These are phyloP conservation scores for Pisolithus marmoratus DNA, from an alignment of 768 basidiomycete species.

Conservation along the genomic window DNA sequence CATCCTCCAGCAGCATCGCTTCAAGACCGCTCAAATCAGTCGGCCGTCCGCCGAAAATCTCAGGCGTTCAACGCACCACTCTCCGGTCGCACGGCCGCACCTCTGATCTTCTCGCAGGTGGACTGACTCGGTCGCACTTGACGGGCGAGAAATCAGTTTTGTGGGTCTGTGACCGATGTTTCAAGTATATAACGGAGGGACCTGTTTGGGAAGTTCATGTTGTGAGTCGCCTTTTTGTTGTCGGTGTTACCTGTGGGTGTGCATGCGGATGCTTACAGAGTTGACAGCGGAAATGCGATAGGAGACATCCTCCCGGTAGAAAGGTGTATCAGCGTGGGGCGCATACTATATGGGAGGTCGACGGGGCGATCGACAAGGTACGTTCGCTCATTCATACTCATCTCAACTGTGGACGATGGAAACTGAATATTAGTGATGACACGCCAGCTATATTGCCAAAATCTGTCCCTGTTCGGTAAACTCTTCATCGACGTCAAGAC, in stretches of 20 bases:
- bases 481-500: constrained; percentile 99
- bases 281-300: constrained; percentile 58
- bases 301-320: constrained; percentile 74
- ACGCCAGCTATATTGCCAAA: constrained; percentile 88
- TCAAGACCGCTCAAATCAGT: constrained; percentile 11
- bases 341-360: constrained; percentile 92
- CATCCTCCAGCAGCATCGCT: too few species aligned
- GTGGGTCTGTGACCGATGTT: constrained; percentile 90
- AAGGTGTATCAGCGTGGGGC: constrained; percentile 90
- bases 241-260: constrained; percentile 11
- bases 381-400: constrained; percentile 9
- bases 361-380: constrained; percentile 83
- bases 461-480: constrained; percentile 92
- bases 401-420: too few species aligned
- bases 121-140: constrained; percentile 43
- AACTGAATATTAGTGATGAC: neutral
- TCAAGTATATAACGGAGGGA: constrained; percentile 91
- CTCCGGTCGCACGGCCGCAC: constrained; percentile 65
- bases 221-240: constrained; percentile 31
- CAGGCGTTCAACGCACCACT: constrained; percentile 45
- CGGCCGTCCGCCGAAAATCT: constrained; percentile 33
- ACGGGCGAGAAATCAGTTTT: constrained; percentile 48
- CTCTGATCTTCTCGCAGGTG: constrained; percentile 65
- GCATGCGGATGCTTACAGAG: neutral
- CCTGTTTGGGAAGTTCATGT: constrained; percentile 66